Evolutionary conservation across 2,329 filamentous ascomycete genomes (phyloP), one percentile per base, ranked within the genome.

Genomic region (Eutypa lata): DNA sequence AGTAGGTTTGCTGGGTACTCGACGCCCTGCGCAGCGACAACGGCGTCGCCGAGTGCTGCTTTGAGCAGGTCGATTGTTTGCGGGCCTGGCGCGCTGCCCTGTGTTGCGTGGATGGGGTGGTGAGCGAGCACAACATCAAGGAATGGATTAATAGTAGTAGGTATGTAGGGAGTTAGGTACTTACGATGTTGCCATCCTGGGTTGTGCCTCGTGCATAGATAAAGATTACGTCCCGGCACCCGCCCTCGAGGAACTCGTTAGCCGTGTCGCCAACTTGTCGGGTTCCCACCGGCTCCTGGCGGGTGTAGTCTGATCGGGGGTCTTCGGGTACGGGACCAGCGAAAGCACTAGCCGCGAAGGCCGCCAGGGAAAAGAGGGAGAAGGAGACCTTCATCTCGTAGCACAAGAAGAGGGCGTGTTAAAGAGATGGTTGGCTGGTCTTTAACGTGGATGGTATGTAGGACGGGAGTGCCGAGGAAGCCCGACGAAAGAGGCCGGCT

Each of bases 191-290:
- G 45, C 72, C 73, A 1, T 61, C 52, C 48, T 75, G 72, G 10
- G 66, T 70, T 3, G 68, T 73, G 1, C 70, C 73, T 19, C 73
- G 70, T 2, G 73, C 72, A 46, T 68, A 74, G 50, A 75, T 68
- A 40, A 75, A 70, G 31, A 70, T 71, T 2, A 71, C 64, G 21
- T 63, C 58, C 19, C 68, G 65, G 54, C 73, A 75, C 5, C 61
- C 57, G 2, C 70, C 68, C 2, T 64, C 55, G 26, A 66, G 55
- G 43, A 75, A 65, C 16, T 75, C 73, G 47, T 74, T 71, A 18
- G 63, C 61, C 26, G 57, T 67, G 2, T 53, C 59, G 18, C 54
- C 55, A 3, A 51, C 19, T 18, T 51, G 28, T 7, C 33, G 40
- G 3, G 40, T 26, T 14, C 19, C 18, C 18, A 22, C 33, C 21